Evolutionary conservation across 331 rosid genomes (phyloP).

Genomic region (Quercus tomentella): DNA sequence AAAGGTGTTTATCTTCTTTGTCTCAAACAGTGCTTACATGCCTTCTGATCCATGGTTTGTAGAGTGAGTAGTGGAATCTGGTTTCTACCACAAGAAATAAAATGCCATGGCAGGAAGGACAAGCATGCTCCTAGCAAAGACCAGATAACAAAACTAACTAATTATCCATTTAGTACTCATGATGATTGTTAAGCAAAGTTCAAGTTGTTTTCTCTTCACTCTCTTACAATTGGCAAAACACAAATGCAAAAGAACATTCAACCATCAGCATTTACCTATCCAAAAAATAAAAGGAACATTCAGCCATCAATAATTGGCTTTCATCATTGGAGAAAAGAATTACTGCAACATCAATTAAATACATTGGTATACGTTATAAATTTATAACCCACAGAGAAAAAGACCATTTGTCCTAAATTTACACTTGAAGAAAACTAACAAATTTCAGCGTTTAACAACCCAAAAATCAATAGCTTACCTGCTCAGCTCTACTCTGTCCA

Average conservation of each 20-base stretch:
- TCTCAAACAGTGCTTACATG: no score
- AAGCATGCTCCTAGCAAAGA: background rate
- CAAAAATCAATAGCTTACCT: background rate
- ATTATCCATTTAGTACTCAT: background rate
- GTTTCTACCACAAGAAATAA: background rate
- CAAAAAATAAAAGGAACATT: background rate
- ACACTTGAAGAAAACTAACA: background rate
- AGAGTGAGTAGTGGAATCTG: no score
- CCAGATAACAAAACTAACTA: background rate
- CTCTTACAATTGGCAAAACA: no score
- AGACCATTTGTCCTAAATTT: background rate
- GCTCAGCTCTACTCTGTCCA: slow-evolving; percentile 28
- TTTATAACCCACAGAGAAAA: background rate
- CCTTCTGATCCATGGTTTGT: no score
- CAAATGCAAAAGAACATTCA: no score
- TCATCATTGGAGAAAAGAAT: background rate
- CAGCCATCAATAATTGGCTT: background rate
- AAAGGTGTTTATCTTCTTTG: no score
- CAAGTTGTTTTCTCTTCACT: background rate
- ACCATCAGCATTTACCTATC: no score
- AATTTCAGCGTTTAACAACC: background rate
- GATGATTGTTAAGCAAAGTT: background rate
- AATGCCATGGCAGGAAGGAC: background rate
- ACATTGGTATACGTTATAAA: background rate
- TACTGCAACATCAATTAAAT: background rate